A percentile compares a stretch with the other conserved stretches of the same genome.
Evolutionary conservation across 768 basidiomycete species (phyloP).

Genomic region (Amanita pseudoporphyria): DNA sequence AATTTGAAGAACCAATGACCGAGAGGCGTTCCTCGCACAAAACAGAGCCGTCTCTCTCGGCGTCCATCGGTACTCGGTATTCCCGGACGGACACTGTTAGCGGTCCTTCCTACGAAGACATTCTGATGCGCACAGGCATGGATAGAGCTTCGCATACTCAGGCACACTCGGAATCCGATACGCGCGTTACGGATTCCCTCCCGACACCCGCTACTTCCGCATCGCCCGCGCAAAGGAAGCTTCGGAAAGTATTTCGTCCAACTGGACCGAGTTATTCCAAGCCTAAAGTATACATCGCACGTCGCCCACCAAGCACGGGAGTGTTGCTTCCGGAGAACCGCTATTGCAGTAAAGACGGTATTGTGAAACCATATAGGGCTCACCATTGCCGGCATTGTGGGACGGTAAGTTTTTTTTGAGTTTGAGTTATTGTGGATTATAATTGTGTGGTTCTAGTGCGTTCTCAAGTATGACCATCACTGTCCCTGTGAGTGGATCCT

Average conservation of each 20-base stretch:
- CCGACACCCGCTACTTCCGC: neutral
- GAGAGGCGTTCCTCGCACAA: neutral
- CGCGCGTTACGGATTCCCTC: neutral
- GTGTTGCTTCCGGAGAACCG: constrained; percentile 53
- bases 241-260: constrained; percentile 2
- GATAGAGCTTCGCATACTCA: neutral
- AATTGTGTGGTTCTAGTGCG: constrained; percentile 37
- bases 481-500: constrained; percentile 60
- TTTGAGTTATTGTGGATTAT: constrained; percentile 15
- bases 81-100: constrained; percentile 22
- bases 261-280: neutral
- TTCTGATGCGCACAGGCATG: constrained; percentile 10
- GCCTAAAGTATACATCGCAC: constrained; percentile 16
- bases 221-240: neutral
- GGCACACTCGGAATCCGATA: neutral
- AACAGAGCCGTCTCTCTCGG: constrained; percentile 7
- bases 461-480: constrained; percentile 82
- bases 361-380: constrained; percentile 64
- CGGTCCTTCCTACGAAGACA: constrained; percentile 35
- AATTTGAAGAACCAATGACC: neutral
- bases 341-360: constrained; percentile 53
- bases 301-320: constrained; percentile 27
- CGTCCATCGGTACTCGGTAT: constrained; percentile 6
- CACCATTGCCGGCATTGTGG: constrained; percentile 82
- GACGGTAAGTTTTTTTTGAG: constrained; percentile 35